These are phyloP conservation scores for Amylocarpus encephaloides DNA, from an alignment of 2,329 filamentous ascomycete species.

Conservation along the genomic window DNA sequence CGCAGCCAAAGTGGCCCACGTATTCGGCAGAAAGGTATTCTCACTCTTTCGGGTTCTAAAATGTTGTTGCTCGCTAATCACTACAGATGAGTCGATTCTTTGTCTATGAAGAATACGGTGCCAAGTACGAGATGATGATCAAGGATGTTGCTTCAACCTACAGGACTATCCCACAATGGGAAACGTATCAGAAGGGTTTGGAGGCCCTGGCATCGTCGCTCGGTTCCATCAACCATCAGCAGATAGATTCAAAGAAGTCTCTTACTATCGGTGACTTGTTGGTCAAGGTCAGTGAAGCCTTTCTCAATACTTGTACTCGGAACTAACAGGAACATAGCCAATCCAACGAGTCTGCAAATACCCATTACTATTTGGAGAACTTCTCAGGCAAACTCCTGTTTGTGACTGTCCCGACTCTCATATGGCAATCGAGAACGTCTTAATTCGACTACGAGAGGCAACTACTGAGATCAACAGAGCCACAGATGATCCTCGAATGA, in stretches of 20 bases:
- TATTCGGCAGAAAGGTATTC: conserved; percentile 53
- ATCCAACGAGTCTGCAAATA: conserved; percentile 92
- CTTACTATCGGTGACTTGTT: conserved; percentile 79
- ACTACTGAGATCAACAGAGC: conserved; percentile 77
- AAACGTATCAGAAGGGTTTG: conserved; percentile 74
- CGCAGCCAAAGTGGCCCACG: conserved; percentile 53
- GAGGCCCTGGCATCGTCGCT: conserved; percentile 75
- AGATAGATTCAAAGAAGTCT: conserved; percentile 62
- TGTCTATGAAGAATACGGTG: conserved; percentile 85
- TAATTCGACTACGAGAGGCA: conserved; percentile 65
- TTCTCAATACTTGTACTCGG: conserved; percentile 2
- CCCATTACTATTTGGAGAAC: conserved; percentile 75
- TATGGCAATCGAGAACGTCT: conserved; percentile 67
- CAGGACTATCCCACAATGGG: conserved; percentile 65
- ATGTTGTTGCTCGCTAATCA: not conserved
- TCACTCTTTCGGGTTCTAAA: not conserved
- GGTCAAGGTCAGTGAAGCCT: conserved; percentile 61
- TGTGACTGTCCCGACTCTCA: conserved; percentile 80
- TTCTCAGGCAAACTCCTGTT: conserved; percentile 76
- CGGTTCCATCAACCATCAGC: conserved; percentile 59
- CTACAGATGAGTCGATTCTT: conserved; percentile 72
- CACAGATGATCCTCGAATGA: conserved; percentile 68
- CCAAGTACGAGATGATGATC: conserved; percentile 80
- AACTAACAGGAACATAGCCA: conserved; percentile 47
- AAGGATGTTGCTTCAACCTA: conserved; percentile 67